Evolutionary conservation across 2,329 filamentous ascomycete species (phyloP), one percentile per base, ranked within the genome.

Genomic region (Botryotinia calthae): DNA sequence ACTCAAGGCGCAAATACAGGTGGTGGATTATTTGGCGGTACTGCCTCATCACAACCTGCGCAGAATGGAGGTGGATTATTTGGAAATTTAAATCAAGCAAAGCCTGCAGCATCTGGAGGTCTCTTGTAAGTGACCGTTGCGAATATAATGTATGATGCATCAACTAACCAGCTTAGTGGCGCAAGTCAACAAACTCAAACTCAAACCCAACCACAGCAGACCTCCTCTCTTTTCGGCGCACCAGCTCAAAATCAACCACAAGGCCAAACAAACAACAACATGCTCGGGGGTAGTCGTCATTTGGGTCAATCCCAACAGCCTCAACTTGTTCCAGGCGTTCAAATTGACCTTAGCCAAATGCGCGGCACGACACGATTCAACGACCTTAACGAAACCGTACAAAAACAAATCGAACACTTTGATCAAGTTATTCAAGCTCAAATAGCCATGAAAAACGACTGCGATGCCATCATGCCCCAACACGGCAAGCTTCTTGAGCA

Each of bases 361-460:
- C 90, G 94, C 70, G 91, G 92, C 25, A 97, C 95, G 0, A 97
- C 94, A 5, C 93, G 96, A 75, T 98, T 96, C 84, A 93, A 94
- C 80, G 95, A 97, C 82, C 90, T 97, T 42, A 89, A 93, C 74
- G 92, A 95, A 76, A 89, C 93, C 44, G 85, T 97, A 25, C 94
- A 97, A 80, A 88, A 90, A 75, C 85, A 93, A 76, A 92, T 99
- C 75, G 89, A 93, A 75, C 83, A 86, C 16, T 89, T 97, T 75
- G 95, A 99, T 82, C 88, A 88, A 73, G 89, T 91, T 76, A 95
- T 99, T 77, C 89, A 93, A 78, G 87, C 87, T 71, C 94, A 96
- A 80, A 94, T 97, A 79, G 87, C 87, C 73, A 91, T 91, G 82
- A 91, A 93, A 80, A 89, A 92, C 77, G 89, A 97, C 77, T 90